A percentile compares a stretch with the other conserved stretches of the same genome.
phyloP scores from a whole-genome alignment of 257 asterid species.

The Solanum paucissectum region DNA sequence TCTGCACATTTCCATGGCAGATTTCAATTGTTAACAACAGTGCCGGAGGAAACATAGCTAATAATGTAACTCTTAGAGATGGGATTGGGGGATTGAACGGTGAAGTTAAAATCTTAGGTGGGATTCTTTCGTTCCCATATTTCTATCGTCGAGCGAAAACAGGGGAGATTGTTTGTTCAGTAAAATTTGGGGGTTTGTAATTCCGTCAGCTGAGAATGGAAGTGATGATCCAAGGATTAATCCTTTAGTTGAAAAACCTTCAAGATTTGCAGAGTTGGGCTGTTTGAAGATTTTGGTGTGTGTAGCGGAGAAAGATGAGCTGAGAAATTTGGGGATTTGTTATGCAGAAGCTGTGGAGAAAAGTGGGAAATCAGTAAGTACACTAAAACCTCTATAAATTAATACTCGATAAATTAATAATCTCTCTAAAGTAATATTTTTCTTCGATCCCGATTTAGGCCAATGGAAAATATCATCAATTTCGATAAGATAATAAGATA shows the following conservation, averaged over 20 bases:
- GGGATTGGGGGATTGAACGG: neutral
- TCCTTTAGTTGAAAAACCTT: neutral
- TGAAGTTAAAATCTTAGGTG: neutral
- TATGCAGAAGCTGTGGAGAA: neutral
- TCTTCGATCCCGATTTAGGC: too few relatives aligned
- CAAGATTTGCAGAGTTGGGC: neutral
- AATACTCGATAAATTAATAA: too few relatives aligned
- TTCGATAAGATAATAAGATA: too few relatives aligned
- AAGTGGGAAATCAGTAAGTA: neutral
- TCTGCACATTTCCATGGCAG: too few relatives aligned
- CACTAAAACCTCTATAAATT: too few relatives aligned
- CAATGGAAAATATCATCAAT: too few relatives aligned
- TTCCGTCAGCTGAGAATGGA: neutral
- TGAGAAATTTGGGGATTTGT: neutral
- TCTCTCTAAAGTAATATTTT: too few relatives aligned
- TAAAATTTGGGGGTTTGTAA: neutral
- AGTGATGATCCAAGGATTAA: conserved; percentile 3
- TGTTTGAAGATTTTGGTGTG: neutral
- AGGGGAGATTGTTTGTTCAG: neutral
- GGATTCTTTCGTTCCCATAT: conserved; percentile 10
- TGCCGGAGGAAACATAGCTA: conserved; percentile 18
- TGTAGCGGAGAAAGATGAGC: neutral
- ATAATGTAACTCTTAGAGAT: conserved; percentile 1
- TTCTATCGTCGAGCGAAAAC: neutral
- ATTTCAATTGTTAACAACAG: neutral